A percentile compares a stretch with the other conserved stretches of the same genome.
Conservation (phyloP, 163 green algal species). For the Coccomyxa subellipsoidea region DNA sequence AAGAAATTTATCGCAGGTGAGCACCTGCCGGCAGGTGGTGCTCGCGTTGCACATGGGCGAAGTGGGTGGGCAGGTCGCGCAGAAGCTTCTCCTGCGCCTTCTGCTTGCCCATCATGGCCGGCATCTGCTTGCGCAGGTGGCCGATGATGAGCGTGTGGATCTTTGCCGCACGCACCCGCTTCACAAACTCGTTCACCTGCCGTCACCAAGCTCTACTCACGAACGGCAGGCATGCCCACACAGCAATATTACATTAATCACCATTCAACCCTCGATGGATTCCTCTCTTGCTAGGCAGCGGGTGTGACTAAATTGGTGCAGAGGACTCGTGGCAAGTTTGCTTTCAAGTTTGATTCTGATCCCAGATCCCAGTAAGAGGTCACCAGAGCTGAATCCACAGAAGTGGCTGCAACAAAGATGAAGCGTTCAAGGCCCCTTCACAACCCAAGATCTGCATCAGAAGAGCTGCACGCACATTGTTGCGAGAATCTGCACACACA, state of each 20-base stretch:
- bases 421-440: too few relatives aligned
- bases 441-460: too few relatives aligned
- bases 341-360: too few relatives aligned
- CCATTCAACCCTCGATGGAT: too few relatives aligned
- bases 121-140: slow-evolving; percentile 89
- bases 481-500: not conserved
- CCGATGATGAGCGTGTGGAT: slow-evolving; percentile 94
- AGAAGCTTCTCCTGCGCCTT: slow-evolving; percentile 82
- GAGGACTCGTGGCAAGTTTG: too few relatives aligned
- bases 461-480: not conserved
- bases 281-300: too few relatives aligned
- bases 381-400: too few relatives aligned
- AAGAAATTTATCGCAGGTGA: not conserved
- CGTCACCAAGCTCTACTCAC: not conserved
- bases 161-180: slow-evolving; percentile 83
- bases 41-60: slow-evolving; percentile 85
- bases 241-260: too few relatives aligned
- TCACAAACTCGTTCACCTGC: slow-evolving; percentile 98
- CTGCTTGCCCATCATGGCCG: slow-evolving; percentile 86
- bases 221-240: too few relatives aligned
- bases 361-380: too few relatives aligned
- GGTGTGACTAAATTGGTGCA: too few relatives aligned
- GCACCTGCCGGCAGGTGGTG: slow-evolving; percentile 78
- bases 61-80: slow-evolving; percentile 70
- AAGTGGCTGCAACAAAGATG: too few relatives aligned